Conservation (phyloP, 2,329 filamentous ascomycete genomes). For the Cryphonectria japonica region DNA sequence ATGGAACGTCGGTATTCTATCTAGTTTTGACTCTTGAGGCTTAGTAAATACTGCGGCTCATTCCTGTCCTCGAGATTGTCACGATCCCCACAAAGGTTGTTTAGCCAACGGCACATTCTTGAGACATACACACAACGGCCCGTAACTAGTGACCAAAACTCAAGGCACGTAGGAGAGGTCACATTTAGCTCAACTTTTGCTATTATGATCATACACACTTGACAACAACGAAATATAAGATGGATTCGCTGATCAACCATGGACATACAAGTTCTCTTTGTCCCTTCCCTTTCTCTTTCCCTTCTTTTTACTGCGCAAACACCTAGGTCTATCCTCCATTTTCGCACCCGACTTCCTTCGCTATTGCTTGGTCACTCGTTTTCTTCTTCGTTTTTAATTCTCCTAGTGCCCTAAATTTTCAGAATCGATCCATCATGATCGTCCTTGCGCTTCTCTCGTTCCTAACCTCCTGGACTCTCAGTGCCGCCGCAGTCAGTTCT, state of each 20-base stretch:
- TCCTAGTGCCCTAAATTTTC: neutral
- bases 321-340: neutral
- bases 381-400: neutral
- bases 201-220: neutral
- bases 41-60: neutral
- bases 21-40: neutral
- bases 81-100: neutral
- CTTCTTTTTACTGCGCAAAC: neutral
- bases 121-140: neutral
- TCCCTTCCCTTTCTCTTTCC: neutral
- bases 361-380: neutral
- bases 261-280: neutral
- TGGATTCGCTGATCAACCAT: neutral
- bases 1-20: neutral
- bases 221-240: neutral
- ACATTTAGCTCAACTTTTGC: neutral
- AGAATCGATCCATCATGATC: neutral
- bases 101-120: neutral
- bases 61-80: neutral
- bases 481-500: neutral
- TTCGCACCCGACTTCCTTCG: neutral
- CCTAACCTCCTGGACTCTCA: neutral
- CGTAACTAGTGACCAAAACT: neutral
- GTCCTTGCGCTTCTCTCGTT: neutral
- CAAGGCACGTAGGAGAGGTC: neutral